Evolutionary conservation across 1,284 basidiomycete species (phyloP).

Genomic region (Wallemia mellicola): DNA sequence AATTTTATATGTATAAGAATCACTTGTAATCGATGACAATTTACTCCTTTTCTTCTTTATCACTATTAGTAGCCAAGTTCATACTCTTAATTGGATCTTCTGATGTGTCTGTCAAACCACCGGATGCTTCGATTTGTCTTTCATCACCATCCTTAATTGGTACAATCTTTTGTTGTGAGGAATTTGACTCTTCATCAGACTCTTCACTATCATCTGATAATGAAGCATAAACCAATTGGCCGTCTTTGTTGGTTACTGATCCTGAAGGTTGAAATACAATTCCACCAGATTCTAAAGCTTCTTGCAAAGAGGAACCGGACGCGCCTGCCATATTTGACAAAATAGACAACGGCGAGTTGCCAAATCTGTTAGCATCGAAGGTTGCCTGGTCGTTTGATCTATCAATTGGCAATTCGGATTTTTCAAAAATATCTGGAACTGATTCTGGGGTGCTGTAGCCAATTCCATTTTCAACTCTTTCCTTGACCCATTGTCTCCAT

Average conservation of each 20-base stretch:
- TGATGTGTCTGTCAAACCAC: not conserved
- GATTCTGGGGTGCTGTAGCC: conserved; percentile 38
- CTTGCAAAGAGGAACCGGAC: not conserved
- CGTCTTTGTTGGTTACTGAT: not conserved
- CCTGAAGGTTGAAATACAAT: conserved; percentile 2
- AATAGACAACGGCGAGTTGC: not conserved
- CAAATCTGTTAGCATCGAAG: not conserved
- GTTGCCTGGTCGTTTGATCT: not conserved
- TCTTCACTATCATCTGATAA: not conserved
- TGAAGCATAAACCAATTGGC: not conserved
- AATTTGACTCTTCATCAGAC: not conserved
- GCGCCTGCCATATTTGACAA: not conserved
- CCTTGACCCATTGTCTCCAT: conserved; percentile 74
- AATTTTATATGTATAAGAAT: not conserved
- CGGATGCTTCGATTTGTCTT: not conserved
- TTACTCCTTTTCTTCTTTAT: not conserved
- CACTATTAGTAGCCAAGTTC: not conserved
- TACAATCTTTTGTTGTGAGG: not conserved
- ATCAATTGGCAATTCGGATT: not conserved
- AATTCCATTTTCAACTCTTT: conserved; percentile 44
- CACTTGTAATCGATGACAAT: not conserved
- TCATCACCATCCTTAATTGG: not conserved
- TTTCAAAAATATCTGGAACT: conserved; percentile 28
- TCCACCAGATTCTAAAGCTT: conserved; percentile 2
- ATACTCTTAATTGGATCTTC: not conserved